phyloP scores from a whole-genome alignment of 1,284 basidiomycete species.

The Ustilago loliicola region DNA sequence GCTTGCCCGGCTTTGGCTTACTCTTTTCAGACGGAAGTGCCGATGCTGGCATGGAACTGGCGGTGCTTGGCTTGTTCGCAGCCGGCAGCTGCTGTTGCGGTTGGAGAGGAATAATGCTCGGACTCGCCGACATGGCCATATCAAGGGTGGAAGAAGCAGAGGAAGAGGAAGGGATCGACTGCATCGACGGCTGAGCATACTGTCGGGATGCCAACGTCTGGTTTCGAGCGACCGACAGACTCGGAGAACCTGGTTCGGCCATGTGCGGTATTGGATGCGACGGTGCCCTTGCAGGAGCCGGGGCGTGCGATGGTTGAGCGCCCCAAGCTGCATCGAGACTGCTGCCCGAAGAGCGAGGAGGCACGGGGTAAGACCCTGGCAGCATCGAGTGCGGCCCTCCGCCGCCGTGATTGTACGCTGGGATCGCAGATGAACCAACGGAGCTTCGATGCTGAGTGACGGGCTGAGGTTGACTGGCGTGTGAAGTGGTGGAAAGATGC shows the following conservation, averaged over 20 bases:
- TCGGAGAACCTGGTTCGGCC: constrained; percentile 34
- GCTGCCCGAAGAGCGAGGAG: constrained; percentile 22
- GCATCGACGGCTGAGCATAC: constrained; percentile 12
- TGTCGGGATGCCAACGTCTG: constrained; percentile 13
- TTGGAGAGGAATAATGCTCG: not conserved
- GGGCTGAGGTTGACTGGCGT: not conserved
- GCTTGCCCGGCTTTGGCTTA: constrained; percentile 20
- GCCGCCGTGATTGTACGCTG: not conserved
- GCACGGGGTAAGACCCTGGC: constrained; percentile 5
- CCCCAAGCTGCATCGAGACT: constrained; percentile 44
- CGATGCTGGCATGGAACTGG: constrained; percentile 5
- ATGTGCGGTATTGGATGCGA: constrained; percentile 20
- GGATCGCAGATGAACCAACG: not conserved
- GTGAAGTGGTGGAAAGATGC: constrained; percentile 2
- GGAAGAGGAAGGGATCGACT: constrained; percentile 3
- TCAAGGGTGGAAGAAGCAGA: constrained; percentile 35
- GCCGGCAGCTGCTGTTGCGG: not conserved
- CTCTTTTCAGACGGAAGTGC: constrained; percentile 17
- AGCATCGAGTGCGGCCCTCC: constrained; percentile 7
- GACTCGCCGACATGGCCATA: constrained; percentile 31
- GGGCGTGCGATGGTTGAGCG: constrained; percentile 7
- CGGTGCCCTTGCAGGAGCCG: constrained; percentile 4
- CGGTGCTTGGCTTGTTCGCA: not conserved
- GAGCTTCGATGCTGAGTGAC: too few relatives aligned
- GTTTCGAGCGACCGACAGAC: constrained; percentile 28